Evolutionary conservation across 805 yeast species (phyloP).

Genomic region (Pichia manshurica): DNA sequence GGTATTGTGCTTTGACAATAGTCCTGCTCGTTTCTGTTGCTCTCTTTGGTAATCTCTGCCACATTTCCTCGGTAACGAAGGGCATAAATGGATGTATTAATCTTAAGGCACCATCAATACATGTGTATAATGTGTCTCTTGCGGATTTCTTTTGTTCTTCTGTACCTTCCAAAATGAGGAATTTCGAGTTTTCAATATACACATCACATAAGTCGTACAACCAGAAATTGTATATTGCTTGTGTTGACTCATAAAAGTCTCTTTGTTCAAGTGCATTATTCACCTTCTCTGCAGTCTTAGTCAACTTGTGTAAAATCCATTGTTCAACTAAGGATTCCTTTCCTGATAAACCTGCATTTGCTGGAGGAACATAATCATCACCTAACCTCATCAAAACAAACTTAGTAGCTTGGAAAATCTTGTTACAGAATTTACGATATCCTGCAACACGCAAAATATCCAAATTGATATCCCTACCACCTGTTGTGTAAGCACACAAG

Average conservation of each 20-base stretch:
- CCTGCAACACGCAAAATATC: conserved; percentile 97
- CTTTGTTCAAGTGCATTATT: conserved; percentile 69
- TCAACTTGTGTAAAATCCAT: conserved; percentile 89
- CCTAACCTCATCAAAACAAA: conserved; percentile 92
- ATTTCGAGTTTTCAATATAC: conserved; percentile 95
- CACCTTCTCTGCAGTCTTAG: conserved; percentile 59
- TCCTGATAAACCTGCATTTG: conserved; percentile 54
- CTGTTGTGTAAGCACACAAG: conserved; percentile 95
- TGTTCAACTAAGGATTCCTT: conserved; percentile 88
- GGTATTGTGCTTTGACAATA: conserved; percentile 76
- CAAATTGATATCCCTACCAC: conserved; percentile 96
- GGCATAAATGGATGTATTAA: conserved; percentile 99
- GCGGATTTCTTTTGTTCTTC: conserved; percentile 82
- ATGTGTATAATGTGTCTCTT: conserved; percentile 86
- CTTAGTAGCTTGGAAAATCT: conserved; percentile 98
- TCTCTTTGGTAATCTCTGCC: conserved; percentile 96
- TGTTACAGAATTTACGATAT: conserved; percentile 98
- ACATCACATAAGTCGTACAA: conserved; percentile 91
- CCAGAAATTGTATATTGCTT: conserved; percentile 91
- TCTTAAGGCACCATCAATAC: conserved; percentile 85
- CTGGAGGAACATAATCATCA: conserved; percentile 79
- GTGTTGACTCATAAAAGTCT: conserved; percentile 85
- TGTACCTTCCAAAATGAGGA: conserved; percentile 86
- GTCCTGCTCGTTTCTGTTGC: conserved; percentile 61
- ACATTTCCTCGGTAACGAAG: conserved; percentile 92